Base-by-base conservation (phyloP, 1,284 basidiomycete species). In the Chalciporus sp. region DNA sequence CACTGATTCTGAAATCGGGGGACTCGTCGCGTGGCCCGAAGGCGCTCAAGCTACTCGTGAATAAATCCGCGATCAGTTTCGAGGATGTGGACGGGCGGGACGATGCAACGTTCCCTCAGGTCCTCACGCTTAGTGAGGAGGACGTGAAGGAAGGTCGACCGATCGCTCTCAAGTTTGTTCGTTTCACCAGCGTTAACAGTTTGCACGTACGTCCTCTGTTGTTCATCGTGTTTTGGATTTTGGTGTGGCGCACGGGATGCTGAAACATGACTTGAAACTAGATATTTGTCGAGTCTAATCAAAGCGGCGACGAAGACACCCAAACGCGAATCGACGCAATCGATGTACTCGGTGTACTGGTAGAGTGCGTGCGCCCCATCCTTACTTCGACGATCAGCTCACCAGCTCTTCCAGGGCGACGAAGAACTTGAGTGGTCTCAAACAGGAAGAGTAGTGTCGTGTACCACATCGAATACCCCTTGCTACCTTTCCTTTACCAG, bases 221-320 rank as follows among this genome's bases (percentile, higher is more conserved):
- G n/a, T n/a, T n/a, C n/a, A n/a, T n/a, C n/a, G n/a, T n/a, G n/a
- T n/a, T 5, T 37, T 31, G 35, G 9, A 37, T 26, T 31, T 37
- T 10, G 16, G 16, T 17, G 16, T 50, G 40, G 19, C 46, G 20
- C 23, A 6, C 2, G 2, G 31, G 31, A 16, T 14, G 31, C 12
- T 33, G 12, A 33, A 14, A 14, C 11, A 6, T 31, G 12, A 16
- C 12, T 33, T 11, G 31, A 14, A 14, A 33, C 12, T 65, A 92
- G 86, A 85, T 94, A 45, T 88, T 94, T 62, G 82, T 94, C 23
- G 81, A 80, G 53, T 84, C 84, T 23, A 94, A 94, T 65, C 87
- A 91, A 59, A 88, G 83, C 11, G 84, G 72, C 40, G 84, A 83
- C 47, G 88, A 92, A 45, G 82, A 84, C 9, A 45, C 51, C 12